phyloP scores from a whole-genome alignment of 345 rosid genomes.

The Lumnitzera littorea region DNA sequence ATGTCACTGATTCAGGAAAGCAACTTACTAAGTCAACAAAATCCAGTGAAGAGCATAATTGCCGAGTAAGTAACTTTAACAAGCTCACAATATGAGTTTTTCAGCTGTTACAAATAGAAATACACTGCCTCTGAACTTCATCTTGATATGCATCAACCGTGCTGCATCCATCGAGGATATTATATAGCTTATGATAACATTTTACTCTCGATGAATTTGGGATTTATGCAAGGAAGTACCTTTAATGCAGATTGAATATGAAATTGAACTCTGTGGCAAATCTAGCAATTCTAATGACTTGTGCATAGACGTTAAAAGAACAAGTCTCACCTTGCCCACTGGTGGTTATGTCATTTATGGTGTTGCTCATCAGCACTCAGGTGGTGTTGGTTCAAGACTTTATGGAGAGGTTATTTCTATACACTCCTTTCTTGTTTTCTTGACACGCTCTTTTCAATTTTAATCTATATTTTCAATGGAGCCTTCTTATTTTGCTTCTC shows the following conservation, averaged over 20 bases:
- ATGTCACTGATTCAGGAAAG: conserved; percentile 66
- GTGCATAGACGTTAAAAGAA: conserved; percentile 44
- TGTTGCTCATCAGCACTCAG: conserved; percentile 73
- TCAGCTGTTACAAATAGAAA: not conserved
- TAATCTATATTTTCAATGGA: no score
- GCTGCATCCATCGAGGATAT: no score
- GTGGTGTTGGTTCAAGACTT: conserved; percentile 61
- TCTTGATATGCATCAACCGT: no score
- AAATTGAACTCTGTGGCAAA: conserved; percentile 42
- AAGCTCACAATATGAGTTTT: not conserved
- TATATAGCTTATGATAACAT: no score
- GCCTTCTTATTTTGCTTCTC: no score
- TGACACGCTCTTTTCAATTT: not conserved
- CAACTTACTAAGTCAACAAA: conserved; percentile 27
- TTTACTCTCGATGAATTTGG: no score
- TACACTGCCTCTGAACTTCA: not conserved
- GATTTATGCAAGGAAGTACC: not conserved
- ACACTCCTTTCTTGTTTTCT: not conserved
- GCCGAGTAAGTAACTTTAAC: conserved; percentile 36
- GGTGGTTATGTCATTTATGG: conserved; percentile 77
- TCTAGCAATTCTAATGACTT: conserved; percentile 6
- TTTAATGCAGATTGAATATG: conserved; percentile 53
- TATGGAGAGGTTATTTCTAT: conserved; percentile 51
- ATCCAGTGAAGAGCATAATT: conserved; percentile 34
- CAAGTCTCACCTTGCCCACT: conserved; percentile 48